A percentile compares a stretch with the other conserved stretches of the same genome.
phyloP scores from a whole-genome alignment of 208 protist species.

The Acanthamoeba rhysodes region DNA sequence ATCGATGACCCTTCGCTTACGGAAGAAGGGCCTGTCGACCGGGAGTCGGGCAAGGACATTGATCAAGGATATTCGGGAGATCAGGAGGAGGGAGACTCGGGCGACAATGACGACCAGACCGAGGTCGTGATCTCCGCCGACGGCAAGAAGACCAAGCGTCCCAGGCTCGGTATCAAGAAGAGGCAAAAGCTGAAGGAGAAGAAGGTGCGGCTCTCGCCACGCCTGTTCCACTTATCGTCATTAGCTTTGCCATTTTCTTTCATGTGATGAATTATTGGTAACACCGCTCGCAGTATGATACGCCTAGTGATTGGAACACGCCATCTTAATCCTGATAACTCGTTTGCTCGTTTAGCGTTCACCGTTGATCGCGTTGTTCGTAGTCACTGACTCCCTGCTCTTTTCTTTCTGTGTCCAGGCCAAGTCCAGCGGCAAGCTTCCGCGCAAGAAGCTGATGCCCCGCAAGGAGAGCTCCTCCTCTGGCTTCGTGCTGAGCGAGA shows the following conservation, averaged over 20 bases:
- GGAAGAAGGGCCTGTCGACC: background rate
- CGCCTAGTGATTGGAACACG: background rate
- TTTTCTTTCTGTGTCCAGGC: background rate
- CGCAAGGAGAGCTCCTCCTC: slow-evolving; percentile 33
- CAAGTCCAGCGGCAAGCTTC: slow-evolving; percentile 18
- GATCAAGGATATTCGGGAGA: slow-evolving; percentile 24
- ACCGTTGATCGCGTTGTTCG: background rate
- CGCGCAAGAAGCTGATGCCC: slow-evolving; percentile 10
- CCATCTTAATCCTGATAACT: slow-evolving; percentile 4
- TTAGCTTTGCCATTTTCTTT: background rate
- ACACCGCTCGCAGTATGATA: slow-evolving; percentile 39
- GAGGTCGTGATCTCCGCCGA: slow-evolving; percentile 3
- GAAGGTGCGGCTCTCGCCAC: background rate
- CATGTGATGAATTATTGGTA: slow-evolving; percentile 1
- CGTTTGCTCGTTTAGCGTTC: background rate
- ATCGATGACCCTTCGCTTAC: slow-evolving; percentile 15
- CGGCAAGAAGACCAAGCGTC: slow-evolving; percentile 41
- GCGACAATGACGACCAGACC: background rate
- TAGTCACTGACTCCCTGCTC: background rate
- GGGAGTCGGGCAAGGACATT: background rate
- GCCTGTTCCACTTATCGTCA: no score
- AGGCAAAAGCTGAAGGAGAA: slow-evolving; percentile 39
- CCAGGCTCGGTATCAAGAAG: background rate
- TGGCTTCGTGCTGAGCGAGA: slow-evolving; percentile 13
- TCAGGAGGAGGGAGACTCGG: background rate